Percentiles rank a stretch among this genome's conserved stretches.
Evolutionary conservation across 805 yeast genomes (phyloP).

Genomic region (Candida awuae): DNA sequence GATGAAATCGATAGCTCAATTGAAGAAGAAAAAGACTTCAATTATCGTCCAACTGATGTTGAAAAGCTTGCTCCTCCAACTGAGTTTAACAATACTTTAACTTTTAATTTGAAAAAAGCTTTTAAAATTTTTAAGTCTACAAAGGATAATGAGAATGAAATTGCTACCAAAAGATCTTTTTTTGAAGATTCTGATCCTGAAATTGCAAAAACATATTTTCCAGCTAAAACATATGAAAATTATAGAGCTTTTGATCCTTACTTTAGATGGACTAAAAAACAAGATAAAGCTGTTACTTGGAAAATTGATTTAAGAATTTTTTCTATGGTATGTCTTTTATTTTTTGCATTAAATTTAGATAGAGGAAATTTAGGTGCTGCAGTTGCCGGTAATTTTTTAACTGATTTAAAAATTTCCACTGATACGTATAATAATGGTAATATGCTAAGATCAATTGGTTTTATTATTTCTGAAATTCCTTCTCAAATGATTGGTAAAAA

Average conservation of each 20-base stretch:
- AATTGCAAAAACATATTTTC: too few relatives aligned
- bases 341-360: slow-evolving; percentile 50
- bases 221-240: too few relatives aligned
- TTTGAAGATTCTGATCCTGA: too few relatives aligned
- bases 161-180: too few relatives aligned
- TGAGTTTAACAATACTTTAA: too few relatives aligned
- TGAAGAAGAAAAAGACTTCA: too few relatives aligned
- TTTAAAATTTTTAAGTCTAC: too few relatives aligned
- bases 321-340: slow-evolving; percentile 51
- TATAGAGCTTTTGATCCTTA: slow-evolving; percentile 60
- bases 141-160: too few relatives aligned
- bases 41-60: too few relatives aligned
- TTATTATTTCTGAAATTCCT: slow-evolving; percentile 52
- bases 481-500: slow-evolving; percentile 57
- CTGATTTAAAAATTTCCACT: slow-evolving; percentile 43
- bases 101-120: too few relatives aligned
- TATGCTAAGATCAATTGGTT: slow-evolving; percentile 44
- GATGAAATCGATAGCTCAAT: too few relatives aligned
- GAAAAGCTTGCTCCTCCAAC: too few relatives aligned
- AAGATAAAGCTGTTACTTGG: slow-evolving; percentile 40
- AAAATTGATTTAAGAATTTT: slow-evolving; percentile 50
- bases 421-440: slow-evolving; percentile 51
- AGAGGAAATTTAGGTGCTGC: slow-evolving; percentile 48
- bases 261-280: slow-evolving; percentile 45
- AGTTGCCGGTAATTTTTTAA: slow-evolving; percentile 45